These are phyloP conservation scores for Alternaria conjuncta DNA, from an alignment of 2,329 filamentous ascomycete genomes.

Conservation along the genomic window DNA sequence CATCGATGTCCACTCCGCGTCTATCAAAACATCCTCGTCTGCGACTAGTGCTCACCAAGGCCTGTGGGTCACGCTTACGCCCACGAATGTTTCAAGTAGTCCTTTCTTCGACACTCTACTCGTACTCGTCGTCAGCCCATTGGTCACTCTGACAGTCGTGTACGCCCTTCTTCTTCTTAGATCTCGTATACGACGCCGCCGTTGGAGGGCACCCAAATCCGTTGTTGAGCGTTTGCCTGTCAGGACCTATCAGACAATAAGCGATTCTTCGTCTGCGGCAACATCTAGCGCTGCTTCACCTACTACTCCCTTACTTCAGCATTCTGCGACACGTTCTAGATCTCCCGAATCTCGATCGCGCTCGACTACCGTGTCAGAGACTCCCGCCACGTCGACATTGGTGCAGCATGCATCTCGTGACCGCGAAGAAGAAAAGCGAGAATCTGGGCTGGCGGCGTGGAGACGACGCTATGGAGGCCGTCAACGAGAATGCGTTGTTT, in stretches of 20 bases:
- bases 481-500: constrained; percentile 91
- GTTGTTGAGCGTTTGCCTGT: constrained; percentile 95
- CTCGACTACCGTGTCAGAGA: constrained; percentile 69
- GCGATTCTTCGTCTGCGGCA: constrained; percentile 63
- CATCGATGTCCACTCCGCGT: constrained; percentile 23
- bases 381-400: constrained; percentile 50
- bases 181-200: constrained; percentile 83
- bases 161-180: constrained; percentile 87
- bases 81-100: constrained; percentile 83
- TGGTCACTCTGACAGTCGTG: constrained; percentile 90
- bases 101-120: constrained; percentile 96
- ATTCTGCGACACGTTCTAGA: constrained; percentile 28
- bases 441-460: constrained; percentile 58
- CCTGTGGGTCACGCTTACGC: constrained; percentile 95
- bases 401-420: constrained; percentile 34
- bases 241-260: constrained; percentile 90
- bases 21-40: constrained; percentile 24
- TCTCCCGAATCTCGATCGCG: constrained; percentile 63
- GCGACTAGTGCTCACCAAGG: constrained; percentile 67
- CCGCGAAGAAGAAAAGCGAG: constrained; percentile 60
- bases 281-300: constrained; percentile 71
- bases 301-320: constrained; percentile 79
- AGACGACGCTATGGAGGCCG: constrained; percentile 67
- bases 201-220: constrained; percentile 97
- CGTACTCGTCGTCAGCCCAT: constrained; percentile 93